Evolutionary conservation across 1,284 basidiomycete genomes (phyloP).

Genomic region (Puccinia polysora): DNA sequence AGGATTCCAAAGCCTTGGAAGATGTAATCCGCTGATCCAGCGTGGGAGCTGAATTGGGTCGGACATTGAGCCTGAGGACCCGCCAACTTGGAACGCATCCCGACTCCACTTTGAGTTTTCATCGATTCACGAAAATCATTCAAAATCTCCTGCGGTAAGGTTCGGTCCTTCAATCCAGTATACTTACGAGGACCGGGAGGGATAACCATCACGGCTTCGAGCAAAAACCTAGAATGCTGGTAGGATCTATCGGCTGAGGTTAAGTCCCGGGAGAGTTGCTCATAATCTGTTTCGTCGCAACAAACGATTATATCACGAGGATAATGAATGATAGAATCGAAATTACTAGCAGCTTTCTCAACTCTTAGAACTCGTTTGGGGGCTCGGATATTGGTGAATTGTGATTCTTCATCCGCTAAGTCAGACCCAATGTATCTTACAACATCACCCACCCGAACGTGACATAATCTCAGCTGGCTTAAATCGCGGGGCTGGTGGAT

Average conservation of each 20-base stretch:
- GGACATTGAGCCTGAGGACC: not conserved
- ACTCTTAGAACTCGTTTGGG: conserved; percentile 9
- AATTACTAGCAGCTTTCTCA: not conserved
- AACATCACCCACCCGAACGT: conserved; percentile 23
- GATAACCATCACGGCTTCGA: conserved; percentile 32
- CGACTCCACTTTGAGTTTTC: conserved; percentile 22
- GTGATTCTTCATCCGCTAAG: conserved; percentile 20
- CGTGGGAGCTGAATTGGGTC: not conserved
- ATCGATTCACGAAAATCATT: conserved; percentile 4
- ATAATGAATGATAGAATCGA: not conserved
- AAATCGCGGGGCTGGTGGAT: not conserved
- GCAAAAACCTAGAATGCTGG: not conserved
- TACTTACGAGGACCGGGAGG: not conserved
- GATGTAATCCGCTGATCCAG: not conserved
- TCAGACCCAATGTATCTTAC: conserved; percentile 31
- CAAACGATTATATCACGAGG: conserved; percentile 2
- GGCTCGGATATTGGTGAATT: not conserved
- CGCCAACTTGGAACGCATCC: conserved; percentile 2
- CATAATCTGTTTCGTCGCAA: conserved; percentile 6
- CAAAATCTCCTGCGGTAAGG: conserved; percentile 1
- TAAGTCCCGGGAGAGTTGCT: not conserved
- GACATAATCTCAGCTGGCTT: conserved; percentile 2
- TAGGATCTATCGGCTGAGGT: not conserved
- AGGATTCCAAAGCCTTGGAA: conserved; percentile 25
- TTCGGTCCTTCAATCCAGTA: conserved; percentile 24